These are phyloP conservation scores for Phytophthora agathidicida DNA, from an alignment of 352 stramenopile species.

Conservation along the genomic window DNA sequence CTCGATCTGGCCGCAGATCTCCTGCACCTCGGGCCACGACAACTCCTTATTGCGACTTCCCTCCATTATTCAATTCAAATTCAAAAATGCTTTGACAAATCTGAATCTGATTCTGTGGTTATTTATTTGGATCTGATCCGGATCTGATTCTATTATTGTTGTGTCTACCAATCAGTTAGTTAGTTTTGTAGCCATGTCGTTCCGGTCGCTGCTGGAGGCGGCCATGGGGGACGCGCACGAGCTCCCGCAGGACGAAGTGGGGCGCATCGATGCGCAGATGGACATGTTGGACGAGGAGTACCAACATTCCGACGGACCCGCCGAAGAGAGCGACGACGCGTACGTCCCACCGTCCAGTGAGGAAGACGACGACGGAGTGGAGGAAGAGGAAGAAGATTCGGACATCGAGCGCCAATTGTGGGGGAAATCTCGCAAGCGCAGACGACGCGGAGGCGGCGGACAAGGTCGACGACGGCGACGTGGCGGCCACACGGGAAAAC, in stretches of 20 bases:
- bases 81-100: conserved; percentile 11
- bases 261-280: conserved; percentile 25
- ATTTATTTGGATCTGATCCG: not conserved
- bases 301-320: conserved; percentile 18
- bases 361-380: conserved; percentile 53
- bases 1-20: conserved; percentile 73
- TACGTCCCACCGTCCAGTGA: conserved; percentile 71
- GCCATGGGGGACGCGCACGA: conserved; percentile 75
- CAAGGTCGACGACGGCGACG: conserved; percentile 37
- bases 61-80: conserved; percentile 39
- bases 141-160: not conserved
- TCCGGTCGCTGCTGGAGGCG: conserved; percentile 83
- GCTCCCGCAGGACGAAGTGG: conserved; percentile 42
- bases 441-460: conserved; percentile 33
- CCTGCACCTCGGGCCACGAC: conserved; percentile 70
- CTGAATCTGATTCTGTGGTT: too few relatives aligned
- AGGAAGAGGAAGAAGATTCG: conserved; percentile 79
- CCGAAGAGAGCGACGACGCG: conserved; percentile 54
- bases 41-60: conserved; percentile 34
- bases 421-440: conserved; percentile 72
- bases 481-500: conserved; percentile 44
- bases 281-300: conserved; percentile 35
- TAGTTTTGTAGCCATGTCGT: conserved; percentile 63
- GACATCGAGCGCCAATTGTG: conserved; percentile 86
- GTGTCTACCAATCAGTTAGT: conserved; percentile 9